Conservation (phyloP, 768 basidiomycete genomes). For the Amanita jacksonii region DNA sequence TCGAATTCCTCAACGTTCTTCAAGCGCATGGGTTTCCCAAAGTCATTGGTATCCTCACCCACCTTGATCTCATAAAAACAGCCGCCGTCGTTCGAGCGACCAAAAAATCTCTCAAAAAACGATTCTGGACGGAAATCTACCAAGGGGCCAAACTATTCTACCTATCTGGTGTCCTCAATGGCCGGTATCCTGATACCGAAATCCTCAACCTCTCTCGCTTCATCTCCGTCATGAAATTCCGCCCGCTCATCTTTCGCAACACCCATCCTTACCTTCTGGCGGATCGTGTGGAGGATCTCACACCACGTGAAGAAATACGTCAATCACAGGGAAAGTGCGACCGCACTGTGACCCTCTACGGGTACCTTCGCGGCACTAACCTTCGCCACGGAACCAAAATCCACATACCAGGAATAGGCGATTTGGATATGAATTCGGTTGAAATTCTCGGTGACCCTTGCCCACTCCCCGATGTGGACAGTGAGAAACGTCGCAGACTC, state of each 20-base stretch:
- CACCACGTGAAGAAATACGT: slow-evolving; percentile 75
- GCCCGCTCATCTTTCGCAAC: slow-evolving; percentile 93
- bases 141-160: slow-evolving; percentile 98
- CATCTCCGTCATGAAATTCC: slow-evolving; percentile 97
- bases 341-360: slow-evolving; percentile 88
- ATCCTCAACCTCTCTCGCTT: slow-evolving; percentile 94
- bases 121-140: slow-evolving; percentile 99
- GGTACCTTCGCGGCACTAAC: slow-evolving; percentile 89
- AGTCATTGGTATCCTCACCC: slow-evolving; percentile 92
- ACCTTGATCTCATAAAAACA: slow-evolving; percentile 96
- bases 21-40: slow-evolving; percentile 98
- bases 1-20: slow-evolving; percentile 96
- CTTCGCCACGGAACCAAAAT: slow-evolving; percentile 67
- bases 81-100: slow-evolving; percentile 75
- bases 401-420: slow-evolving; percentile 93
- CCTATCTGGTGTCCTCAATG: slow-evolving; percentile 92
- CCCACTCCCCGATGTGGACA: slow-evolving; percentile 83
- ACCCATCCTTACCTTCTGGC: slow-evolving; percentile 90
- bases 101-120: slow-evolving; percentile 92
- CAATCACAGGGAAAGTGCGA: slow-evolving; percentile 81
- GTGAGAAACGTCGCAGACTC: slow-evolving; percentile 84
- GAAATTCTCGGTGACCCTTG: slow-evolving; percentile 86
- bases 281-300: slow-evolving; percentile 92
- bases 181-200: slow-evolving; percentile 94
- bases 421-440: slow-evolving; percentile 68